Conservation (phyloP, 805 yeast species). For the Lipomyces oligophaga region DNA sequence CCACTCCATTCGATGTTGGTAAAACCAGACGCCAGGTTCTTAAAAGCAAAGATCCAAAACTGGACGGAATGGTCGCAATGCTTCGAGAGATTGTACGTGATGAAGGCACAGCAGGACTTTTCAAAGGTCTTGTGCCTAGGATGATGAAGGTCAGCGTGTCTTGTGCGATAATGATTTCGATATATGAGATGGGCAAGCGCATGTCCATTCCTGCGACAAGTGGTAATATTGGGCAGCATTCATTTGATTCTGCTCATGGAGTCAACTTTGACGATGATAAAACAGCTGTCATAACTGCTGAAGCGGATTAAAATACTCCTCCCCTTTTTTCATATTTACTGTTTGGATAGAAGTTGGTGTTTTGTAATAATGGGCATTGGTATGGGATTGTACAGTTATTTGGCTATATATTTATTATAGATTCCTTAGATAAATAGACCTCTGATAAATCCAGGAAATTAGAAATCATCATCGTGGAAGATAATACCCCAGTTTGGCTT, state of each 20-base stretch:
- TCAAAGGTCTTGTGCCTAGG: slow-evolving; percentile 82
- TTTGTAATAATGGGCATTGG: no score
- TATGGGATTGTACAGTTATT: no score
- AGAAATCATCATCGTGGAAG: slow-evolving; percentile 26
- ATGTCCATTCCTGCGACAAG: slow-evolving; percentile 34
- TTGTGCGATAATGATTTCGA: slow-evolving; percentile 97
- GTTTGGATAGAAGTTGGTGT: no score
- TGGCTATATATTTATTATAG: no score
- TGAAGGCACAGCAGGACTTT: slow-evolving; percentile 83
- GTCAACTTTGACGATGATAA: no score
- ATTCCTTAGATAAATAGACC: no score
- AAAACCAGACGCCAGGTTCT: slow-evolving; percentile 81
- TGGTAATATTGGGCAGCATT: no score
- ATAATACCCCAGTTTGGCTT: slow-evolving; percentile 27
- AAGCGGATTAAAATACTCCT: no score
- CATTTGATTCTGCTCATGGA: no score
- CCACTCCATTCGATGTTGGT: slow-evolving; percentile 97
- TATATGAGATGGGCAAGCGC: slow-evolving; percentile 83
- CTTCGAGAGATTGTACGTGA: slow-evolving; percentile 56
- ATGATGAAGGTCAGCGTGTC: slow-evolving; percentile 91
- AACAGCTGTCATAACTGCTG: no score
- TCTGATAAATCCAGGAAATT: no score
- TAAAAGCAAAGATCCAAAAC: slow-evolving; percentile 25
- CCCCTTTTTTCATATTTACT: no score
- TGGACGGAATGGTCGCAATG: slow-evolving; percentile 58